These are phyloP conservation scores for Aspergillus clavatus DNA, from an alignment of 2,329 filamentous ascomycete species.

Conservation along the genomic window DNA sequence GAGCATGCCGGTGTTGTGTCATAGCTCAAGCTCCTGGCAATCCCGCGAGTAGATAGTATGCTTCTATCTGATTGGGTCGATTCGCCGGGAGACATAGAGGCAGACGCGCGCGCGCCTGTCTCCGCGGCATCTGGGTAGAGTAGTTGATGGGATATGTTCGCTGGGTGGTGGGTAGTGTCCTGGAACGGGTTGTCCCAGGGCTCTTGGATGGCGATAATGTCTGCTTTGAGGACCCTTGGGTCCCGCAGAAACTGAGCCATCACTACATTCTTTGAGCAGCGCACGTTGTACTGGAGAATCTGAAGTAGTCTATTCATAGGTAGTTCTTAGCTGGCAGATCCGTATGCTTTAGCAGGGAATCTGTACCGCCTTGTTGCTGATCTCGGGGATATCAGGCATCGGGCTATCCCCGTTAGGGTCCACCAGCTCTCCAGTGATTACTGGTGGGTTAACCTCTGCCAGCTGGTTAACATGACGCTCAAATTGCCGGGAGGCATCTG, in stretches of 20 bases:
- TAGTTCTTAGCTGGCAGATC: neutral
- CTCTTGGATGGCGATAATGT: slow-evolving; percentile 23
- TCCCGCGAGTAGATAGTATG: slow-evolving; percentile 11
- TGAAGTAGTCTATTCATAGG: slow-evolving; percentile 4
- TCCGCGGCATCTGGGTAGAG: no score
- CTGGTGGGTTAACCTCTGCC: no score
- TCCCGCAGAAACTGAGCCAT: slow-evolving; percentile 19
- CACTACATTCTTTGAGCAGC: slow-evolving; percentile 19
- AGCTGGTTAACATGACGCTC: no score
- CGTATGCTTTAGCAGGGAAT: neutral
- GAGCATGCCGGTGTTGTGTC: no score
- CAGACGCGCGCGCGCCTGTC: no score
- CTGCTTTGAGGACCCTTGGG: slow-evolving; percentile 13
- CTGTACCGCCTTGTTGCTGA: no score
- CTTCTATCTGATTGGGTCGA: slow-evolving; percentile 16
- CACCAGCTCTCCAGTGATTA: no score
- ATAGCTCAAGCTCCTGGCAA: no score
- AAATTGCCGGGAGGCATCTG: no score
- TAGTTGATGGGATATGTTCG: no score
- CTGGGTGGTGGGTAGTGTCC: slow-evolving; percentile 18
- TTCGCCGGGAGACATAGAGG: slow-evolving; percentile 15
- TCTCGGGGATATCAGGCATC: no score
- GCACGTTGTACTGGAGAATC: slow-evolving; percentile 23
- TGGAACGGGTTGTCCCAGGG: slow-evolving; percentile 19
- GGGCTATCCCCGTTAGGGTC: no score